phyloP scores from a whole-genome alignment of 192 early-diverging fungal genomes.

The Backusella morwellensis region DNA sequence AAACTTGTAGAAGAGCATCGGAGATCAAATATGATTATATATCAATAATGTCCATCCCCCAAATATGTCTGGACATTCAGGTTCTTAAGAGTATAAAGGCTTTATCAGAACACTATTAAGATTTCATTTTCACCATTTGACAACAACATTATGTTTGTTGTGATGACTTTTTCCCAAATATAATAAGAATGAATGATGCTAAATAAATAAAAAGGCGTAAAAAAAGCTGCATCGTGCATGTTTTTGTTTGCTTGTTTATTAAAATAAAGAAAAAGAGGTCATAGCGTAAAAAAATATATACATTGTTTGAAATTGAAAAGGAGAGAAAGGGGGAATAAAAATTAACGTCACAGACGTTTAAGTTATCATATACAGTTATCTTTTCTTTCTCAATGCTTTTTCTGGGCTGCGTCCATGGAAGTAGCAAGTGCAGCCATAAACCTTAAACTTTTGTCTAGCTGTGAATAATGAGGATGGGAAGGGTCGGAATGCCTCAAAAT shows the following conservation, averaged over 20 bases:
- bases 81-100: background rate
- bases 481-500: conserved; percentile 30
- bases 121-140: background rate
- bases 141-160: background rate
- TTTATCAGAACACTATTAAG: background rate
- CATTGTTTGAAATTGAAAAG: background rate
- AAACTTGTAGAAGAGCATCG: background rate
- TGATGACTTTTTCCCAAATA: background rate
- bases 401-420: conserved; percentile 29
- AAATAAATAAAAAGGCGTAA: background rate
- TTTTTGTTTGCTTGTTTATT: background rate
- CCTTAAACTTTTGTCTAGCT: conserved; percentile 27
- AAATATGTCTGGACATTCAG: background rate
- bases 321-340: background rate
- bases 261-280: background rate
- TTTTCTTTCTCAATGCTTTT: background rate
- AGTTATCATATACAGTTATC: background rate
- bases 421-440: conserved; percentile 22
- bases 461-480: conserved; percentile 16
- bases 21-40: background rate
- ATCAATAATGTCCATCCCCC: background rate
- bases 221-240: background rate
- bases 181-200: background rate
- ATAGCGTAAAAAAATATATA: background rate
- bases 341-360: background rate